Evolutionary conservation across 1,139 yeast species (phyloP), one percentile per base, ranked within the genome.

Genomic region (Trichomonascaceae sp.): DNA sequence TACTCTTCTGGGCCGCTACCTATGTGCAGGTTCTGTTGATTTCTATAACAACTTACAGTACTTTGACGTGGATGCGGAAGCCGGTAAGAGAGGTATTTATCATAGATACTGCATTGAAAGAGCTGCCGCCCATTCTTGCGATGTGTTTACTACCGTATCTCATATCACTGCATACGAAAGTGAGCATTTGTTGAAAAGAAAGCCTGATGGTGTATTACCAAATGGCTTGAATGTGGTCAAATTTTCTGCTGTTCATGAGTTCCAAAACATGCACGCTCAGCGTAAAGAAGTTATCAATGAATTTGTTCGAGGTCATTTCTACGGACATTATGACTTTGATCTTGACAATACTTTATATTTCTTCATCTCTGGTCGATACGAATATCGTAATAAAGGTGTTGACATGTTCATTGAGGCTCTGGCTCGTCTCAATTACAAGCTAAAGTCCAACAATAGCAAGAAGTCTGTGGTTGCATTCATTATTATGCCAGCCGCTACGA

Each of bases 191-290:
- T 79, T 93, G 65, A 93, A 91, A 70, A 80, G 99, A 60, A 91
- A 91, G 69, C 99, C 99, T 1, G 99, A 93, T 67, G 99, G 99
- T 1, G 97, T 93, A 38, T 79, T 93, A 67, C 99, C 99, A 56
- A 93, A 93, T 68, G 99, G 99, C 49, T 79, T 93, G 62, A 93
- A 93, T 69, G 98, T 93, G 56, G 90, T 90, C 61, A 93, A 93
- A 74, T 93, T 93, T 73, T 95, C 88, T 66, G 98, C 98, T 1
- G 96, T 91, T 62, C 99, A 93, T 71, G 99, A 93, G 74, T 93
- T 93, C 76, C 99, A 93, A 74, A 93, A 93, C 72, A 77, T 93
- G 71, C 99, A 93, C 73, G 96, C 96, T 22, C 74, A 85, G 61
- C 85, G 86, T 70, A 93, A 93, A 77, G 96, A 84, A 55, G 89